Percentiles rank a stretch among this genome's conserved stretches.
phyloP scores from a whole-genome alignment of 192 early-diverging fungal genomes.

The Linderina pennispora region DNA sequence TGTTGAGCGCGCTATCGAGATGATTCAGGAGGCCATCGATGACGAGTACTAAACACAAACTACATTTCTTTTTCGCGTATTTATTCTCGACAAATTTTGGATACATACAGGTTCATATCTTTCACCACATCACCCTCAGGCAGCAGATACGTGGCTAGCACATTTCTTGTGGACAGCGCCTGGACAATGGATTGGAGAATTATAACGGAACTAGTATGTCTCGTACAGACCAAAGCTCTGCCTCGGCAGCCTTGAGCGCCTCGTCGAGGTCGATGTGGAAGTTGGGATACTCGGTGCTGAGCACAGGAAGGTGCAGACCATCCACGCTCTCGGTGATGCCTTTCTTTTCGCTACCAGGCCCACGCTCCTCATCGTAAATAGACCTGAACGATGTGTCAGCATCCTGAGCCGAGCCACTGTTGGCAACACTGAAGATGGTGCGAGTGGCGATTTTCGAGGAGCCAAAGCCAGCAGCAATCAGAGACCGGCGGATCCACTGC shows the following conservation, averaged over 20 bases:
- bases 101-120: too few species aligned
- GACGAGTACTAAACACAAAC: too few species aligned
- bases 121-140: too few species aligned
- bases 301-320: constrained; percentile 22
- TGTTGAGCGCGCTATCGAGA: constrained; percentile 25
- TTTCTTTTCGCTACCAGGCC: not conserved
- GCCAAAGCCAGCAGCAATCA: constrained; percentile 43
- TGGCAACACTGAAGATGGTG: constrained; percentile 38
- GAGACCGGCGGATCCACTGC: constrained; percentile 29
- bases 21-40: constrained; percentile 31
- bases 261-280: constrained; percentile 47
- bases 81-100: too few species aligned
- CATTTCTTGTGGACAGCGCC: too few species aligned
- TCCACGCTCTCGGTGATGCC: constrained; percentile 17
- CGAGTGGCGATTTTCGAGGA: constrained; percentile 10
- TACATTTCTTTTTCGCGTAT: too few species aligned
- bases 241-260: constrained; percentile 34
- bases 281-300: constrained; percentile 29
- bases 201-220: too few species aligned
- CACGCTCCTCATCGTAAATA: not conserved
- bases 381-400: too few species aligned
- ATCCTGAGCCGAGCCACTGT: too few species aligned
- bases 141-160: too few species aligned
- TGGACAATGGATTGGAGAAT: too few species aligned
- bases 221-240: too few species aligned